phyloP scores from a whole-genome alignment of 208 protist genomes.

The Trypanosomatidae sp. region DNA sequence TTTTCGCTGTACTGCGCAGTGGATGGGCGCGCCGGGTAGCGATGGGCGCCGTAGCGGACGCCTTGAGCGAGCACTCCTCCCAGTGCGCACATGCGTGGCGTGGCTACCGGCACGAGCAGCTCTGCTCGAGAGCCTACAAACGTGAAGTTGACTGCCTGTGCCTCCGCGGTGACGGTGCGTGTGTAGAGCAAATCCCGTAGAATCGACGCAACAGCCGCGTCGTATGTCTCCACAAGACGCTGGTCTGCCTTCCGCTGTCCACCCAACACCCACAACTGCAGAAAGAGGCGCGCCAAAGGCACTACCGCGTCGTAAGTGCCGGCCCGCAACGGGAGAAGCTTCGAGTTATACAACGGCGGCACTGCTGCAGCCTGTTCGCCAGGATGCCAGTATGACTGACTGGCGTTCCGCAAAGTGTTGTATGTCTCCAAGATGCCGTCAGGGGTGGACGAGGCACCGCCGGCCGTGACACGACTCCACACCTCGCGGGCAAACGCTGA shows the following conservation, averaged over 20 bases:
- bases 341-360: slow-evolving; percentile 4
- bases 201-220: slow-evolving; percentile 14
- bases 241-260: slow-evolving; percentile 7
- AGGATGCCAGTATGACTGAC: slow-evolving; percentile 1
- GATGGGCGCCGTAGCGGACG: slow-evolving; percentile 31
- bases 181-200: slow-evolving; percentile 28
- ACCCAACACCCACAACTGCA: slow-evolving; percentile 32
- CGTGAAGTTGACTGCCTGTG: slow-evolving; percentile 31
- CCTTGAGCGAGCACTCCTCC: slow-evolving; percentile 27
- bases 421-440: slow-evolving; percentile 2
- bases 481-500: slow-evolving; percentile 6
- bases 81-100: slow-evolving; percentile 27
- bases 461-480: slow-evolving; percentile 4
- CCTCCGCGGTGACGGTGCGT: slow-evolving; percentile 11
- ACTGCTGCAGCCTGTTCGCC: not conserved
- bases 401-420: slow-evolving; percentile 8
- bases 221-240: slow-evolving; percentile 23
- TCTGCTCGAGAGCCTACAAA: slow-evolving; percentile 24
- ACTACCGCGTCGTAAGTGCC: slow-evolving; percentile 26
- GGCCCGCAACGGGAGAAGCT: slow-evolving; percentile 12
- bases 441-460: not conserved
- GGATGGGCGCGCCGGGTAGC: slow-evolving; percentile 3
- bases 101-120: slow-evolving; percentile 15
- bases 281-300: slow-evolving; percentile 24
- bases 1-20: slow-evolving; percentile 15